Conservation (phyloP, 768 basidiomycete species). For the Hygrocybe coccinea region DNA sequence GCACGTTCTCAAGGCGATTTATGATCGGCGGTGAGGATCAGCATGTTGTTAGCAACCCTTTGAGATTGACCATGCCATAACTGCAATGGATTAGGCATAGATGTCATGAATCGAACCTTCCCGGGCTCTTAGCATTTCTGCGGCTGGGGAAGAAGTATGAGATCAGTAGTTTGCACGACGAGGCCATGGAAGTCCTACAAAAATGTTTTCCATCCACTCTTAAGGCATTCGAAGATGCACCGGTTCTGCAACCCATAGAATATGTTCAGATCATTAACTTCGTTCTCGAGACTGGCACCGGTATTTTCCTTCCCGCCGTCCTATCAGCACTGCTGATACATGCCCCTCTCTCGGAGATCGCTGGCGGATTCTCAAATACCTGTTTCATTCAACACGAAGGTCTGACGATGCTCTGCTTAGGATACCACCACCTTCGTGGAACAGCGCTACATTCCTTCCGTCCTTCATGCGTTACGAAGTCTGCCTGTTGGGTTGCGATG, state of each 20-base stretch:
- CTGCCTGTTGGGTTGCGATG: too few species aligned
- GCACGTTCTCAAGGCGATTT: neutral
- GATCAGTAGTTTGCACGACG: neutral
- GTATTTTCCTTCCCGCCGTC: neutral
- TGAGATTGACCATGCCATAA: too few species aligned
- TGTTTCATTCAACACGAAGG: neutral
- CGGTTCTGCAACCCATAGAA: neutral
- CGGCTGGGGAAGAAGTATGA: neutral
- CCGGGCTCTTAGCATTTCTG: neutral
- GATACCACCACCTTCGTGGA: neutral
- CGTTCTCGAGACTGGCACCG: neutral
- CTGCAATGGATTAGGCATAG: neutral
- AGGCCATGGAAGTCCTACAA: neutral
- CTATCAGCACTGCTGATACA: neutral
- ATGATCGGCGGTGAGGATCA: neutral
- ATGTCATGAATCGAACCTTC: neutral
- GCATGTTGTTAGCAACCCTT: too few species aligned
- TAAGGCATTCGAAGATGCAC: neutral
- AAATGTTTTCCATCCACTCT: neutral
- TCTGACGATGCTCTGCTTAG: neutral
- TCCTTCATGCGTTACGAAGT: too few species aligned
- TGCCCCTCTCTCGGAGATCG: neutral
- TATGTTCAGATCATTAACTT: neutral
- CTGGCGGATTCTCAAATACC: neutral
- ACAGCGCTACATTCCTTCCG: neutral